Percentiles rank a stretch among this genome's conserved stretches.
Conservation (phyloP, 1,284 basidiomycete species). For the Ganoderma resinaceum region DNA sequence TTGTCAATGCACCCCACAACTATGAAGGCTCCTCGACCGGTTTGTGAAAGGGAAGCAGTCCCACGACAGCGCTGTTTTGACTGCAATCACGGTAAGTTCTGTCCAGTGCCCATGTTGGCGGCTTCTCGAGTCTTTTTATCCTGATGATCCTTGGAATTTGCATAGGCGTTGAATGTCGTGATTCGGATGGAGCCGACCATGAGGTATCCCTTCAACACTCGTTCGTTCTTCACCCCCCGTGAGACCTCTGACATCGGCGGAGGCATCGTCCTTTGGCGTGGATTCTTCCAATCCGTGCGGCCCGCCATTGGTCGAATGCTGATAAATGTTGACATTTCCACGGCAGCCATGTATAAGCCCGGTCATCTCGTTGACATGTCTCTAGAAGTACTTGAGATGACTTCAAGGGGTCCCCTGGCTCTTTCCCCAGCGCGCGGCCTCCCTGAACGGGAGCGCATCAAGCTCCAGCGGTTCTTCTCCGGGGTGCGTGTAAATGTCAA, state of each 20-base stretch:
- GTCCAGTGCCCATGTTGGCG: constrained; percentile 3
- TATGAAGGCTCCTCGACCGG: constrained; percentile 62
- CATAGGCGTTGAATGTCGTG: constrained; percentile 75
- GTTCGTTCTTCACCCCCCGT: constrained; percentile 75
- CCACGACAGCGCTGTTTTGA: constrained; percentile 72
- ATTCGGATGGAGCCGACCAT: constrained; percentile 76
- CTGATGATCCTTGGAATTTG: neutral
- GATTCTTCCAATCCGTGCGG: constrained; percentile 79
- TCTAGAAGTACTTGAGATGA: constrained; percentile 55
- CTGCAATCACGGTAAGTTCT: constrained; percentile 68
- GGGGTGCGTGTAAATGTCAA: constrained; percentile 61
- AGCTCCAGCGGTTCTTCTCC: constrained; percentile 65
- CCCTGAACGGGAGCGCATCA: constrained; percentile 61
- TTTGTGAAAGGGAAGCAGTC: constrained; percentile 73
- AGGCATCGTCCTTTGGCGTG: constrained; percentile 75
- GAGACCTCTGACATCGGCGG: constrained; percentile 70
- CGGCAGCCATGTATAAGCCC: constrained; percentile 75
- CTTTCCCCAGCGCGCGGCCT: constrained; percentile 53
- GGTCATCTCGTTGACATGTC: constrained; percentile 59
- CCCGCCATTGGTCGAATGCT: constrained; percentile 73
- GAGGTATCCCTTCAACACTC: constrained; percentile 75
- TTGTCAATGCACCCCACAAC: neutral
- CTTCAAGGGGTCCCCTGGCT: constrained; percentile 42
- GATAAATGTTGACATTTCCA: constrained; percentile 81
- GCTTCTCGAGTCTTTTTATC: constrained; percentile 2